Percentiles rank a stretch among this genome's conserved stretches.
phyloP scores from a whole-genome alignment of 495 filamentous ascomycete genomes.

The Penicillium herquei region DNA sequence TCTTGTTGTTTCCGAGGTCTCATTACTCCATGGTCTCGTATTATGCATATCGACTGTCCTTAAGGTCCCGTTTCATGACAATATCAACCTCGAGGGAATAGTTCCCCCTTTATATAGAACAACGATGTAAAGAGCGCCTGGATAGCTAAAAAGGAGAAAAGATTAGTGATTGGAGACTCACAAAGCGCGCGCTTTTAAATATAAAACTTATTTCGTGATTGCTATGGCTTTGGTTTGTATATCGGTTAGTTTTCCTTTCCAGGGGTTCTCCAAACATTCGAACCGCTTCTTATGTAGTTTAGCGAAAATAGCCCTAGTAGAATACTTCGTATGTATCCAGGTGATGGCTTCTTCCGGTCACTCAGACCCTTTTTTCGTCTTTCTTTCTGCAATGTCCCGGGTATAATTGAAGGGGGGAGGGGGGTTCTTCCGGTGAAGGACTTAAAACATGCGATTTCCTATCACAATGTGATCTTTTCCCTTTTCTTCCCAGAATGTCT shows the following conservation, averaged over 20 bases:
- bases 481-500: not conserved
- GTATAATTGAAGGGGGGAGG: not conserved
- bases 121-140: not conserved
- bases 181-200: not conserved
- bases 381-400: not conserved
- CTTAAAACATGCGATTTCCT: not conserved
- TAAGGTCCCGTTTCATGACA: not conserved
- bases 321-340: not conserved
- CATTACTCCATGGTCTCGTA: too few relatives aligned
- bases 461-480: not conserved
- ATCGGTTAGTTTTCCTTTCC: not conserved
- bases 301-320: conserved; percentile 1
- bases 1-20: not conserved
- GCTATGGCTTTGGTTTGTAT: not conserved
- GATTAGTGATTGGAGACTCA: not conserved
- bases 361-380: not conserved
- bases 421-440: not conserved
- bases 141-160: not conserved
- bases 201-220: not conserved
- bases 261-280: not conserved
- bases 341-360: not conserved
- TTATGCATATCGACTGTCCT: not conserved
- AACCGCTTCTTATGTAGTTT: too few relatives aligned
- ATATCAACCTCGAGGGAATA: not conserved
- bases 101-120: not conserved